These are phyloP conservation scores for Actinomucor elegans DNA, from an alignment of 371 early-diverging fungal genomes.

Conservation along the genomic window DNA sequence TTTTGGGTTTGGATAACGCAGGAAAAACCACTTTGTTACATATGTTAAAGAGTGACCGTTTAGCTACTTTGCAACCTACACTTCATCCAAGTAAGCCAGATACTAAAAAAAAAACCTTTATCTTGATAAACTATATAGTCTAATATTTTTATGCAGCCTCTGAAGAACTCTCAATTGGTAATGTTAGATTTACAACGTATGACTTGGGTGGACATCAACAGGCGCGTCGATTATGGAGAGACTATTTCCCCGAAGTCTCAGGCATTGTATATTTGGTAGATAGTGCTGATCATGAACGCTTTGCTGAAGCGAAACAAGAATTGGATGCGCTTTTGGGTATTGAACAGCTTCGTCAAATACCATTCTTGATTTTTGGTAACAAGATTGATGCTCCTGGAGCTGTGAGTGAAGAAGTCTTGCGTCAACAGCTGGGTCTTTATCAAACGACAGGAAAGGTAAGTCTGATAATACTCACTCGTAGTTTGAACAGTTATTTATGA, in stretches of 20 bases:
- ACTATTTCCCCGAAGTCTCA: constrained; percentile 96
- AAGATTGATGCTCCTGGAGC: constrained; percentile 96
- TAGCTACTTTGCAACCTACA: constrained; percentile 96
- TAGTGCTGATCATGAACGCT: constrained; percentile 81
- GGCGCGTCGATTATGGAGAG: constrained; percentile 96
- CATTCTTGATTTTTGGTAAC: constrained; percentile 96
- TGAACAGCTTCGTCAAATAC: constrained; percentile 87
- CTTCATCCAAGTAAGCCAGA: constrained; percentile 97
- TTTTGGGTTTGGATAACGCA: constrained; percentile 99
- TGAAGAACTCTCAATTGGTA: constrained; percentile 94
- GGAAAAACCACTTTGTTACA: constrained; percentile 99
- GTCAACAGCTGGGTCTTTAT: constrained; percentile 83
- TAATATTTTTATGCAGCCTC: constrained; percentile 74
- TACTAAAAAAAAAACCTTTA: too few relatives aligned
- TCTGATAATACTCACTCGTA: not conserved
- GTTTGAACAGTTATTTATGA: not conserved
- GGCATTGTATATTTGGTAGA: constrained; percentile 97
- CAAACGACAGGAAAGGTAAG: constrained; percentile 93
- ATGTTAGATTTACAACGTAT: constrained; percentile 94
- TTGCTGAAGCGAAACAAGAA: constrained; percentile 91
- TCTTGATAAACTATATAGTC: too few relatives aligned
- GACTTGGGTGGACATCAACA: constrained; percentile 97
- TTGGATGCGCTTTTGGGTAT: constrained; percentile 92
- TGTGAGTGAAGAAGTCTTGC: constrained; percentile 89
- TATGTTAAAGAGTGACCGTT: constrained; percentile 98